A percentile compares a stretch with the other conserved stretches of the same genome.
Evolutionary conservation across 2,329 filamentous ascomycete genomes (phyloP).

Genomic region (Sclerotinia sclerotiorum): DNA sequence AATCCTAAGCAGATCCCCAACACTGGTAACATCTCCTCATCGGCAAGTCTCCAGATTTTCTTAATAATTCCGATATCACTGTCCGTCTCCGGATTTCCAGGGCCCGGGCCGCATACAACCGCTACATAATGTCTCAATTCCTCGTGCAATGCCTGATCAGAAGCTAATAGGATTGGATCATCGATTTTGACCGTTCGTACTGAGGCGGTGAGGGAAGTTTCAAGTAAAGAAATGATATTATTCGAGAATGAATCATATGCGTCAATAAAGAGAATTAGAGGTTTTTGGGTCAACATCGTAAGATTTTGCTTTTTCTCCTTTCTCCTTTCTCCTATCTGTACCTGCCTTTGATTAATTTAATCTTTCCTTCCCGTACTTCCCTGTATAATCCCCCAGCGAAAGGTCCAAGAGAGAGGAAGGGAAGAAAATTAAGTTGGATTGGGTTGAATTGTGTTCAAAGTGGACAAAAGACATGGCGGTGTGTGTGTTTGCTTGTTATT

Average conservation of each 20-base stretch:
- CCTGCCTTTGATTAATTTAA: not conserved
- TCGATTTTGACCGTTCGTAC: constrained; percentile 75
- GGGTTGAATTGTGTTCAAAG: constrained; percentile 10
- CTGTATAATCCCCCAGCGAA: not conserved
- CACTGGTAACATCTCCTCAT: constrained; percentile 65
- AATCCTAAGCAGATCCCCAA: constrained; percentile 76
- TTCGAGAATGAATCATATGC: constrained; percentile 97
- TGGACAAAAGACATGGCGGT: constrained; percentile 16
- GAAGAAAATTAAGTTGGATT: not conserved
- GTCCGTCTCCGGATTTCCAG: constrained; percentile 71
- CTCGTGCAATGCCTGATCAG: constrained; percentile 48
- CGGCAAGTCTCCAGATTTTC: constrained; percentile 67
- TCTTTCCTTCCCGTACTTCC: not conserved
- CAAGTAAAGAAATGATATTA: constrained; percentile 84
- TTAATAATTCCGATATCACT: constrained; percentile 82
- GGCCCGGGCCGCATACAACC: constrained; percentile 86
- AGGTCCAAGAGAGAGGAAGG: not conserved
- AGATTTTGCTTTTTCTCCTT: constrained; percentile 10
- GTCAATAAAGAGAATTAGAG: constrained; percentile 78
- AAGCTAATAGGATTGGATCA: constrained; percentile 48
- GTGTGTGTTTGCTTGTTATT: constrained; percentile 8
- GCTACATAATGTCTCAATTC: constrained; percentile 69
- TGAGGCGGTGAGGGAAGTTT: constrained; percentile 64
- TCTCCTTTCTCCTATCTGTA: not conserved
- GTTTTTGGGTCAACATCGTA: constrained; percentile 37